Conservation (phyloP, 2,329 filamentous ascomycete species). For the Hypoxylon sp. region DNA sequence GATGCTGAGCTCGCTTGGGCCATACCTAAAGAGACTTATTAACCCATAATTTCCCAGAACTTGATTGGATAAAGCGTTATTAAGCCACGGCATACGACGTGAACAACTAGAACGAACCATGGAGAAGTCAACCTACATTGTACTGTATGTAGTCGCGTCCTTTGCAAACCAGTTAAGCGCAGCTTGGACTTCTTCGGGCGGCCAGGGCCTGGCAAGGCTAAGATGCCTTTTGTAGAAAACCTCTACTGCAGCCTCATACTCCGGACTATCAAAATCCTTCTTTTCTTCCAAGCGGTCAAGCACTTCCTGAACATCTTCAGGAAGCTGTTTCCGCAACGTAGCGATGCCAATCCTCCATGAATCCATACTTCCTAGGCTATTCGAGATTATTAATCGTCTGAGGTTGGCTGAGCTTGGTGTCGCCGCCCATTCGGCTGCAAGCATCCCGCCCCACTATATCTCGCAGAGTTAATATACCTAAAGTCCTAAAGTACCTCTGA, state of each 20-base stretch:
- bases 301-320: constrained; percentile 43
- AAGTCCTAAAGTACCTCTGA: too few relatives aligned
- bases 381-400: constrained; percentile 51
- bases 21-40: constrained; percentile 10
- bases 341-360: constrained; percentile 42
- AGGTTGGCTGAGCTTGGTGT: constrained; percentile 45
- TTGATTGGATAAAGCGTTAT: neutral
- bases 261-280: constrained; percentile 49
- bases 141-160: constrained; percentile 54
- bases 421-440: constrained; percentile 61
- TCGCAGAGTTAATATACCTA: neutral
- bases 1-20: constrained; percentile 15
- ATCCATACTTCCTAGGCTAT: constrained; percentile 53
- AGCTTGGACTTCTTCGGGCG: constrained; percentile 54
- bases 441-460: constrained; percentile 65
- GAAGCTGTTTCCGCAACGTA: constrained; percentile 42
- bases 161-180: constrained; percentile 53
- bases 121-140: constrained; percentile 51
- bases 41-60: neutral
- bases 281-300: constrained; percentile 49
- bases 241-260: constrained; percentile 54
- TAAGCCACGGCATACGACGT: neutral
- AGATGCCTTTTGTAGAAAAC: constrained; percentile 54
- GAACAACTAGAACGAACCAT: neutral
- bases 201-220: constrained; percentile 50